Evolutionary conservation across 768 basidiomycete species (phyloP).

Genomic region (Cubamyces sp.): DNA sequence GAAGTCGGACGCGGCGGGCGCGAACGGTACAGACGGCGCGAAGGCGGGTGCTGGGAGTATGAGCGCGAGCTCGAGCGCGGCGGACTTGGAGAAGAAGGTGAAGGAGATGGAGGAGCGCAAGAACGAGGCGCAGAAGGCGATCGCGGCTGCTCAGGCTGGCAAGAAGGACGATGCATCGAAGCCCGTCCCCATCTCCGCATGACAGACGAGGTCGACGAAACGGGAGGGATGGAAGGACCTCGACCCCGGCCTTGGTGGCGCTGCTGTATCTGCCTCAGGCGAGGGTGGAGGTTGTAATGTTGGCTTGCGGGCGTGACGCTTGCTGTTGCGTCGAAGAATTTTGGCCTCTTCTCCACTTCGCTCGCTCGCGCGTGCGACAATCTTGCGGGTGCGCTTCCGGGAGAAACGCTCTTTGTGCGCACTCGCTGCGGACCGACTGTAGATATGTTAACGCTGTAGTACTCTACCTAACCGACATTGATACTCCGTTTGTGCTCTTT

Average conservation of each 20-base stretch:
- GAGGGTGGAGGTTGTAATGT: too few relatives aligned
- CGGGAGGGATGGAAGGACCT: neutral
- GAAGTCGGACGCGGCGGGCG: conserved; percentile 35
- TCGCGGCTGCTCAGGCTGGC: conserved; percentile 63
- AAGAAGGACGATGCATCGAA: conserved; percentile 63
- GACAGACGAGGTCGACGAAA: neutral
- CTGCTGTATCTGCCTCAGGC: neutral
- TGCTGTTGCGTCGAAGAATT: too few relatives aligned
- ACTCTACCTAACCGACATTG: conserved; percentile 9
- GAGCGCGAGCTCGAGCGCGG: conserved; percentile 32
- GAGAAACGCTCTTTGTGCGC: neutral
- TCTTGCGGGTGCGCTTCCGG: neutral
- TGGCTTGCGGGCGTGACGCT: too few relatives aligned
- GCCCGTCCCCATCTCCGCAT: conserved; percentile 44
- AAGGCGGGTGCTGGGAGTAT: conserved; percentile 47
- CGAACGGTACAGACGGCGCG: conserved; percentile 39
- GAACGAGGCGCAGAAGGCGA: conserved; percentile 63
- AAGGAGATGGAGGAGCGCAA: conserved; percentile 73
- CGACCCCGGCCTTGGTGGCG: neutral
- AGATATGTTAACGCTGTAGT: conserved; percentile 21
- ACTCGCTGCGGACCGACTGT: conserved; percentile 1
- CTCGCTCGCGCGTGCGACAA: neutral
- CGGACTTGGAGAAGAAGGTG: conserved; percentile 50
- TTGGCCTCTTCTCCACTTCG: neutral
- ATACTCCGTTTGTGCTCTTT: neutral